Evolutionary conservation across 805 yeast genomes (phyloP).

Genomic region (Ogataea ramenticola): DNA sequence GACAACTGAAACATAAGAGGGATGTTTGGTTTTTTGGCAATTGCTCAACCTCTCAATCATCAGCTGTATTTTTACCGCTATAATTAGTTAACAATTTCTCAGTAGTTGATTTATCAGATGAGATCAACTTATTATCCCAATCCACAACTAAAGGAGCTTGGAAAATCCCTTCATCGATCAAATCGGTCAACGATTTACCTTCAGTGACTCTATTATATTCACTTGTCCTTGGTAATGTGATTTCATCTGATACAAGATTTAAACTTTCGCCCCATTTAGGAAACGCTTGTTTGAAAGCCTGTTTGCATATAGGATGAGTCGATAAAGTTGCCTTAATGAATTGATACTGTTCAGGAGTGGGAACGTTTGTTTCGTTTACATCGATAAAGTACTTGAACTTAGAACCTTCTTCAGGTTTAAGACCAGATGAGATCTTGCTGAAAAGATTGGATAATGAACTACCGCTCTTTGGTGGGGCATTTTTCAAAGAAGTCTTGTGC

Average conservation of each 20-base stretch:
- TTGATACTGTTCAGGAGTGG: conserved; percentile 26
- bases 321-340: conserved; percentile 20
- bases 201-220: not conserved
- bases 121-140: conserved; percentile 52
- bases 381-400: conserved; percentile 20
- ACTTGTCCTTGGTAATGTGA: not conserved
- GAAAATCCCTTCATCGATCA: conserved; percentile 19
- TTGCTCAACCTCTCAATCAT: not conserved
- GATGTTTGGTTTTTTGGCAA: no score
- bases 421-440: not conserved
- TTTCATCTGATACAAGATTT: not conserved
- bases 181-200: conserved; percentile 12
- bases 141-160: conserved; percentile 49
- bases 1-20: no score
- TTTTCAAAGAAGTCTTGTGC: conserved; percentile 1
- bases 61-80: conserved; percentile 14
- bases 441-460: not conserved
- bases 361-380: conserved; percentile 9
- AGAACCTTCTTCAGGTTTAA: conserved; percentile 4
- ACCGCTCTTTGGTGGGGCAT: not conserved
- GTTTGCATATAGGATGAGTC: conserved; percentile 21
- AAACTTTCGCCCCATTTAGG: conserved; percentile 14
- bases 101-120: conserved; percentile 33
- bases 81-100: conserved; percentile 33
- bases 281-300: conserved; percentile 22